These are phyloP conservation scores for Suhomyces sp. DNA, from an alignment of 805 yeast species.

Conservation along the genomic window DNA sequence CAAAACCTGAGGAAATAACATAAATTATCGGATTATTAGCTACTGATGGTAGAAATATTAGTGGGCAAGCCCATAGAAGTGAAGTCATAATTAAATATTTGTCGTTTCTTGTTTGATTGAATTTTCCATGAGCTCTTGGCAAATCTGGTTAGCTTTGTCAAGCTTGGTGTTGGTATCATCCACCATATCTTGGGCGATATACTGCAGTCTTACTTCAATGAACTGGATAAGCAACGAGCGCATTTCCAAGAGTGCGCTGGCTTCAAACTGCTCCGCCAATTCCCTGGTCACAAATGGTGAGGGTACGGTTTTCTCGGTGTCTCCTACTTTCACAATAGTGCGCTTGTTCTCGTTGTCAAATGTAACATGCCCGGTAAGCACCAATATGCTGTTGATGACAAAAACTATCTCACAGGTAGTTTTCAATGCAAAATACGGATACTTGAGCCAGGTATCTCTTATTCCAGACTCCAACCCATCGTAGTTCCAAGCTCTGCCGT, in stretches of 20 bases:
- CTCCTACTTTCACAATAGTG: conserved; percentile 3
- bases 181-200: conserved; percentile 6
- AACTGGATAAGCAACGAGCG: conserved; percentile 11
- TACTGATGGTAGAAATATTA: background rate
- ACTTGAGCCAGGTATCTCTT: conserved; percentile 18
- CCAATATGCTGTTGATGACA: conserved; percentile 16
- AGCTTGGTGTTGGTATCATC: conserved; percentile 16
- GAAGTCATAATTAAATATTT: background rate
- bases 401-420: conserved; percentile 15
- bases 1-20: too few species aligned
- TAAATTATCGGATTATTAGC: too few species aligned
- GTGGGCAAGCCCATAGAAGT: background rate
- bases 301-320: background rate
- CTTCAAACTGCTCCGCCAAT: background rate
- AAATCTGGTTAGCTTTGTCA: conserved; percentile 9
- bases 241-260: conserved; percentile 6
- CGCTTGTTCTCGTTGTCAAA: conserved; percentile 4
- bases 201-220: conserved; percentile 11
- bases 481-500: conserved; percentile 8
- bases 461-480: conserved; percentile 5
- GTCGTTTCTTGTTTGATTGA: conserved; percentile 8
- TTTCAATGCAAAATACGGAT: conserved; percentile 14
- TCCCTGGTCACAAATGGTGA: background rate
- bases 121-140: conserved; percentile 1
- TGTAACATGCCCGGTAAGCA: conserved; percentile 11